Percentiles rank a stretch among this genome's conserved stretches.
These are phyloP conservation scores for Acacia acuminata DNA, from an alignment of 306 rosid genomes.

Conservation along the genomic window DNA sequence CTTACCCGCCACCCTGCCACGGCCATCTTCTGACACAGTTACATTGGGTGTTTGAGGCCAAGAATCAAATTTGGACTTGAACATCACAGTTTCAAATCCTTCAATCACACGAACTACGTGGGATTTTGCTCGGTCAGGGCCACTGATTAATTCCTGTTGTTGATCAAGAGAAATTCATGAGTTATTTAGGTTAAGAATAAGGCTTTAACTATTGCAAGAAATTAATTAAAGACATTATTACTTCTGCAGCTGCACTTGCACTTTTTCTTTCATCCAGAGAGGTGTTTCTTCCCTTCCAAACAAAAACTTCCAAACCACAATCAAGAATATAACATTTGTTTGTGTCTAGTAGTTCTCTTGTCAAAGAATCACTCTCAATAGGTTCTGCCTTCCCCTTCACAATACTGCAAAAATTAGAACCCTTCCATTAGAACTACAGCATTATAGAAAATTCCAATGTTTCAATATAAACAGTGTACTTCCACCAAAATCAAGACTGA, in stretches of 20 bases:
- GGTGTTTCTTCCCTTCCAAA: constrained; percentile 92
- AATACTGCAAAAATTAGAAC: constrained; percentile 53
- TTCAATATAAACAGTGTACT: constrained; percentile 23
- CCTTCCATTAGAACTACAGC: constrained; percentile 36
- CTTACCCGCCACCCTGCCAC: constrained; percentile 99
- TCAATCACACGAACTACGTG: constrained; percentile 85
- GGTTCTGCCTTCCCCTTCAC: constrained; percentile 77
- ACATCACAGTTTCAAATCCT: constrained; percentile 95
- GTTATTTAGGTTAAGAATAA: constrained; percentile 31
- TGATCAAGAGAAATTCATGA: constrained; percentile 30
- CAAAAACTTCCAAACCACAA: constrained; percentile 84
- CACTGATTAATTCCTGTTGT: constrained; percentile 63
- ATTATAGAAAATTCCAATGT: constrained; percentile 5
- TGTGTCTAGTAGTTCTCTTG: constrained; percentile 75
- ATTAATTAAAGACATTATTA: constrained; percentile 52
- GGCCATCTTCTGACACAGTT: constrained; percentile 83
- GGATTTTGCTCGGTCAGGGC: constrained; percentile 60
- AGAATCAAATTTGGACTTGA: constrained; percentile 80
- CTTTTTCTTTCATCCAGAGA: constrained; percentile 85
- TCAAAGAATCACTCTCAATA: constrained; percentile 65
- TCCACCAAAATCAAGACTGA: constrained; percentile 9
- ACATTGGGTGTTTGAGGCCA: constrained; percentile 78
- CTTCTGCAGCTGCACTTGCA: constrained; percentile 85
- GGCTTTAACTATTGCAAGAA: constrained; percentile 27
- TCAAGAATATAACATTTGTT: constrained; percentile 83